Conservation (phyloP, 169 alveolate species). For the Plasmodium falciparum region DNA sequence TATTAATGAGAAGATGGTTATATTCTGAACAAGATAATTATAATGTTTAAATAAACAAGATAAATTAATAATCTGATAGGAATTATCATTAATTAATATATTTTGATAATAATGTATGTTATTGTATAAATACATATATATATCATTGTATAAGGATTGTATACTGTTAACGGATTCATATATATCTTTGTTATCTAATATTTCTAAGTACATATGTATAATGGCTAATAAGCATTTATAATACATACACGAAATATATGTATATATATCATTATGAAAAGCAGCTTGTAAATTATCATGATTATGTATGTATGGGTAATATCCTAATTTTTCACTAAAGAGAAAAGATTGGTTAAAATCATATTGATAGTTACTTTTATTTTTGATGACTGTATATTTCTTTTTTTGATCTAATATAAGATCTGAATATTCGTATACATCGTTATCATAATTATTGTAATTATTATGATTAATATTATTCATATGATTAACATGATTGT, state of each 20-base stretch:
- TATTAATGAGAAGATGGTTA: constrained; percentile 50
- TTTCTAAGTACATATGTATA: constrained; percentile 57
- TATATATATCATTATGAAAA: constrained; percentile 59
- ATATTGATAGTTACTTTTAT: neutral
- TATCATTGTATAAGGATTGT: constrained; percentile 23
- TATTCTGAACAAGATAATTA: constrained; percentile 59
- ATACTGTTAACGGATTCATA: constrained; percentile 25
- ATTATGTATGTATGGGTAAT: neutral
- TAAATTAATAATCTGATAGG: constrained; percentile 60
- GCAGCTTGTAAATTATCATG: constrained; percentile 54
- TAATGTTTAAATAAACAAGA: constrained; percentile 60
- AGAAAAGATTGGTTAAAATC: neutral
- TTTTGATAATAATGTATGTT: constrained; percentile 41
- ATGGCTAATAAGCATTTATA: constrained; percentile 31
- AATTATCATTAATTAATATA: constrained; percentile 23
- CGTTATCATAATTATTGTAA: neutral
- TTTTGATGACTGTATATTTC: too few relatives aligned
- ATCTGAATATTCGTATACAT: neutral
- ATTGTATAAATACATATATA: constrained; percentile 14
- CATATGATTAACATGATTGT: neutral
- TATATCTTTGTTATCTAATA: constrained; percentile 16
- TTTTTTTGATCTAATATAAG: neutral
- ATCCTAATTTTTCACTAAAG: neutral
- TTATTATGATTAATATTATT: neutral
- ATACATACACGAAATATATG: constrained; percentile 10